A percentile compares a stretch with the other conserved stretches of the same genome.
Conservation (phyloP, 805 yeast genomes). For the Hanseniaspora jakobsenii region DNA sequence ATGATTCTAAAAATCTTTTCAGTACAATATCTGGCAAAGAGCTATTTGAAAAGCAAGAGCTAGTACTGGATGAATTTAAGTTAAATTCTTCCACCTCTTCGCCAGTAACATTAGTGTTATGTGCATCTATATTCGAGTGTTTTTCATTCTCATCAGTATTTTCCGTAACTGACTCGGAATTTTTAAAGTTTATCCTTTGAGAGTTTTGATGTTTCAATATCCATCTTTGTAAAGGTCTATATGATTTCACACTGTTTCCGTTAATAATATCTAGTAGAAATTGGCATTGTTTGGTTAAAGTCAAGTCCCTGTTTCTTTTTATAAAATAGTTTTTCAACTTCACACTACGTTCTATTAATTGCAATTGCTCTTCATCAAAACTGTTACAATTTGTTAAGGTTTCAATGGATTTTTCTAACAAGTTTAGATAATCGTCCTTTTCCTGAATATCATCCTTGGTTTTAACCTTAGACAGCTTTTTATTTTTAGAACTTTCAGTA, state of each 20-base stretch:
- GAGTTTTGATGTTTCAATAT: no score
- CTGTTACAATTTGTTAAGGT: conserved; percentile 1
- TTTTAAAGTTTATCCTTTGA: not conserved
- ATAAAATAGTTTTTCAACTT: conserved; percentile 6
- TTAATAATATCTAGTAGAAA: not conserved
- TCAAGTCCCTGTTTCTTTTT: not conserved
- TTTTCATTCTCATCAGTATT: no score
- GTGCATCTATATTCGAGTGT: no score
- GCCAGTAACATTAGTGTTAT: not conserved
- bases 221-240: not conserved
- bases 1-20: conserved; percentile 4
- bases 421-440: no score
- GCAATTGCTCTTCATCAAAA: conserved; percentile 3
- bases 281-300: not conserved
- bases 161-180: not conserved
- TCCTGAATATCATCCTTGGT: not conserved
- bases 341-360: not conserved
- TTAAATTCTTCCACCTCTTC: not conserved
- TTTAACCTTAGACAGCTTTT: not conserved
- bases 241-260: not conserved
- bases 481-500: not conserved
- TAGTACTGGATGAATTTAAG: not conserved
- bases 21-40: conserved; percentile 6
- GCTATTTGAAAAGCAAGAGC: conserved; percentile 8
- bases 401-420: conserved; percentile 1